A percentile compares a stretch with the other conserved stretches of the same genome.
phyloP scores from a whole-genome alignment of 2,329 filamentous ascomycete species.

The Trichocomaceae sp. region DNA sequence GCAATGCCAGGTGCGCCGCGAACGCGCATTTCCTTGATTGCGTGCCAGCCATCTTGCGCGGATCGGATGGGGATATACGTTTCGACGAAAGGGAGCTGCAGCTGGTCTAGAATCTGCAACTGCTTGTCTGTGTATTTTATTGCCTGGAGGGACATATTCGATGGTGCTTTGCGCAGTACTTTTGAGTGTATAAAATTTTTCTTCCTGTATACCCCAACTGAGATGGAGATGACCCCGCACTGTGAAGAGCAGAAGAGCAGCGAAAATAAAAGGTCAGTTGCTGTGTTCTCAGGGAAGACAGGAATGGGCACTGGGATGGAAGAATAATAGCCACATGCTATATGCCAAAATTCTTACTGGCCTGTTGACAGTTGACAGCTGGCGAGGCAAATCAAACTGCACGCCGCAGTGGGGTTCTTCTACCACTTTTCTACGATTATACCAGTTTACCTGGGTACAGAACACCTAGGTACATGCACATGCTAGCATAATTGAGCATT shows the following conservation, averaged over 20 bases:
- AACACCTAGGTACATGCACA: not conserved
- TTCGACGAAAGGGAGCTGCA: slow-evolving; percentile 55
- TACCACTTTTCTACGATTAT: not conserved
- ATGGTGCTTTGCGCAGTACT: not conserved
- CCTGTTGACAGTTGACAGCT: too few relatives aligned
- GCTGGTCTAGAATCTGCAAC: slow-evolving; percentile 57
- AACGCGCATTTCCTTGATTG: slow-evolving; percentile 59
- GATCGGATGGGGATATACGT: slow-evolving; percentile 50
- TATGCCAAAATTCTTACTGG: slow-evolving; percentile 1
- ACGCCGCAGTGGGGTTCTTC: not conserved
- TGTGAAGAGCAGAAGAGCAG: not conserved
- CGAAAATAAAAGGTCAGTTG: not conserved
- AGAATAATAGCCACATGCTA: slow-evolving; percentile 6
- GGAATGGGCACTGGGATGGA: not conserved
- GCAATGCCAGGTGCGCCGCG: slow-evolving; percentile 88
- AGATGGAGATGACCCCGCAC: slow-evolving; percentile 2
- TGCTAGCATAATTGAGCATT: not conserved
- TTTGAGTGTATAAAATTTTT: not conserved
- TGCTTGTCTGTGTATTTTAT: slow-evolving; percentile 54
- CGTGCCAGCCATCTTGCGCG: slow-evolving; percentile 57
- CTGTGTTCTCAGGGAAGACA: not conserved
- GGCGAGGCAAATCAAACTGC: slow-evolving; percentile 1
- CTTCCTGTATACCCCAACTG: not conserved
- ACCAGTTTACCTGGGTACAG: too few relatives aligned
- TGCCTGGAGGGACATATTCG: slow-evolving; percentile 50